Evolutionary conservation across 176 grass and related monocot species (phyloP), one percentile per base, ranked within the genome.

Genomic region (Calamus simplicifolius): DNA sequence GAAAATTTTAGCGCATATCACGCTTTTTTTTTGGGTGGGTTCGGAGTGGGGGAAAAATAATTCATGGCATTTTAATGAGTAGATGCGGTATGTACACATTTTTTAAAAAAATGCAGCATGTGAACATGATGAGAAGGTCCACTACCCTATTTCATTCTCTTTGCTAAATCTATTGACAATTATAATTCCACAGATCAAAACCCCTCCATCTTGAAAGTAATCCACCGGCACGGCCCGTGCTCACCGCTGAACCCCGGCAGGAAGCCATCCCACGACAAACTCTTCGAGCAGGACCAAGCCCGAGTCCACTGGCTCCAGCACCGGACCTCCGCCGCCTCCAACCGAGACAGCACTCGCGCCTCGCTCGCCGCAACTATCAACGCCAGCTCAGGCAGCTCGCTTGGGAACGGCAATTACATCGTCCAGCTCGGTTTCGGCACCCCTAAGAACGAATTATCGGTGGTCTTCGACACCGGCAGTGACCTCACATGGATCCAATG

Each of bases 401-500:
- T 86, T 0, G 90, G 82, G 53, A 84, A 80, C 2, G 82, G 73
- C 51, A 90, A 95, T 58, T 95, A 89, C 67, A 25, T 95, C 52
- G 74, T 95, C 8, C 70, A 64, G 2, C 65, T 89, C 0, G 82
- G 90, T 5, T 75, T 95, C 43, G 90, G 90, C 3, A 95, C 86
- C 6, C 90, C 90, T 3, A 51, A 27, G 19, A 63, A 48, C 28
- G 49, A 79, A 38, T 71, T 71, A 27, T n/a, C 83, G 2, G 71
- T 95, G 18, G 27, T 87, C n/a, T 90, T 95, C 52, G 90, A 95
- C 79, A 95, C 90, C 16, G 90, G 90, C 51, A 89, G 85, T 64
- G 85, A 89, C 54, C 72, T 95, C 3, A 80, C 90, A 6, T 95
- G 90, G 90, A 87, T 95, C 66, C 90, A 83, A 64, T 95, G 91